These are phyloP conservation scores for Balansia obtecta DNA, from an alignment of 2,329 filamentous ascomycete genomes.

Conservation along the genomic window DNA sequence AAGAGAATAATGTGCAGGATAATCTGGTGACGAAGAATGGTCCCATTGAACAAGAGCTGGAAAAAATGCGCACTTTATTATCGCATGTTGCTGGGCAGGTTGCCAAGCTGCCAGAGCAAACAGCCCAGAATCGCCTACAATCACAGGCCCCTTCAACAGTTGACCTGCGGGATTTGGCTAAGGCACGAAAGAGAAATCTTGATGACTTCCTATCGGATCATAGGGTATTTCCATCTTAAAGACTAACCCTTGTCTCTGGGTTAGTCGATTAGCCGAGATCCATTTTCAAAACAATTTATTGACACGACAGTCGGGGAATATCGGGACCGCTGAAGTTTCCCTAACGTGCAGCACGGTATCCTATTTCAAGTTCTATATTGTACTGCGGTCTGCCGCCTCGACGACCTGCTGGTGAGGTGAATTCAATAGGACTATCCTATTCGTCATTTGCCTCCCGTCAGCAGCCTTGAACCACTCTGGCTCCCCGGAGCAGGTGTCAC, in stretches of 20 bases:
- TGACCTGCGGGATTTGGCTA: conserved; percentile 23
- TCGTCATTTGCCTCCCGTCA: conserved; percentile 9
- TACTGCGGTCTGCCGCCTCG: conserved; percentile 16
- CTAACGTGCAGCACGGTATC: conserved; percentile 10
- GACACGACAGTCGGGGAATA: neutral
- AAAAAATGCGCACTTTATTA: conserved; percentile 52
- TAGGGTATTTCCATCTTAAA: conserved; percentile 10
- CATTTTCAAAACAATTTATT: neutral
- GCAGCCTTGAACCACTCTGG: conserved; percentile 18
- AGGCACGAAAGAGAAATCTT: conserved; percentile 29
- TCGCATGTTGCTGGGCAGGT: conserved; percentile 45
- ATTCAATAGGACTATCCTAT: conserved; percentile 11
- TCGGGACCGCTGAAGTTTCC: conserved; percentile 1
- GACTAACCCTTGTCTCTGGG: too few species aligned
- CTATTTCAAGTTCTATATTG: conserved; percentile 13
- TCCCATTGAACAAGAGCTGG: conserved; percentile 52
- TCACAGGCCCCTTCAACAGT: conserved; percentile 10
- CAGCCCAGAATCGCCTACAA: conserved; percentile 1
- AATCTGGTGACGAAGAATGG: conserved; percentile 56
- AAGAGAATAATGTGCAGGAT: conserved; percentile 38
- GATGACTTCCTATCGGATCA: conserved; percentile 25
- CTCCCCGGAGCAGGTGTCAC: conserved; percentile 9
- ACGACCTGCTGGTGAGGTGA: conserved; percentile 11
- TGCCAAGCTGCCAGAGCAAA: conserved; percentile 20
- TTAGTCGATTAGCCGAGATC: too few species aligned